Evolutionary conservation across 1,284 basidiomycete genomes (phyloP), one percentile per base, ranked within the genome.

Genomic region (Porogramme epimiltina): DNA sequence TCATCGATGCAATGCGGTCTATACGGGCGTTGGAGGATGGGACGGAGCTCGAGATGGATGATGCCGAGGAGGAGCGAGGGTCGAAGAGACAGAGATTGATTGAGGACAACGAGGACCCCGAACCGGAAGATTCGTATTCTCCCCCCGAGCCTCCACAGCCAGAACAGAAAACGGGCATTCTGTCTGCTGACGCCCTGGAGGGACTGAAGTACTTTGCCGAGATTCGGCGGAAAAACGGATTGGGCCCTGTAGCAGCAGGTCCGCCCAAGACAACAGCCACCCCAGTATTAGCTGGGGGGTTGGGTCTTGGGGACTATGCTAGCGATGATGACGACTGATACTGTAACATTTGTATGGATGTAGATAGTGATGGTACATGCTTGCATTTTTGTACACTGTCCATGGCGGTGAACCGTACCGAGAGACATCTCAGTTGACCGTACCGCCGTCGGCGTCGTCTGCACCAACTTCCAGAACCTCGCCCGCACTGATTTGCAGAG

Each of bases 11-110:
- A 0, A 89, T 95, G 75, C 80, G 90, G 47, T 76, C 85, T 1
- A 80, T 95, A 25, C 78, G 90, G 22, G 91, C 93, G 9, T 66
- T 96, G 49, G 93, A 96, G 70, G 92, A 95, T n/a, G 90, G 85
- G 0, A 80, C 82, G 52, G 65, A 73, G 20, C 59, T 83, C 13
- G 77, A 76, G 2, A 79, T 78, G 13, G 68, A 65, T 10, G 63
- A 68, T 22, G 61, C 53, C 11, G 68, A 66, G 5, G 72, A 74
- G 3, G 49, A 51, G 15, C n/a, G n/a, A n/a, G 74, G n/a, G n/a
- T n/a, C n/a, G n/a, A 72, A 45, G 28, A 31, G 13, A 6, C 28
- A 31, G 28, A 31, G 28, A 13, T 31, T 31, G 28, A 31, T 72
- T 39, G 49, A 61, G 24, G 66, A 67, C 33, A 54, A 58, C 20